Evolutionary conservation across 345 rosid species (phyloP).

Genomic region (Brassica juncea): DNA sequence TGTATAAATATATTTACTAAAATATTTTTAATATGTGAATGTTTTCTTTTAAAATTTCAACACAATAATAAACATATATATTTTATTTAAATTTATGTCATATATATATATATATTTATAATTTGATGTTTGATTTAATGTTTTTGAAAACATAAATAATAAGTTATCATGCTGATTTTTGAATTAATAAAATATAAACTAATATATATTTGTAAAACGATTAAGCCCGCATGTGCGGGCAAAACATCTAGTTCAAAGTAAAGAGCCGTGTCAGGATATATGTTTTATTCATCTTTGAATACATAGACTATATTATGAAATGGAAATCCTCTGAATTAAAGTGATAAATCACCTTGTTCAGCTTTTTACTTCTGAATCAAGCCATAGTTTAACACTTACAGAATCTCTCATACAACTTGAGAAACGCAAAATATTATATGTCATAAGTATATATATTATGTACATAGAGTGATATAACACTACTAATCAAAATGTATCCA

Average conservation of each 20-base stretch:
- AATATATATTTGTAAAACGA: no score
- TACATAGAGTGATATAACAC: not conserved
- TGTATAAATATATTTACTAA: no score
- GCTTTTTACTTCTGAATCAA: not conserved
- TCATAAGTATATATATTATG: not conserved
- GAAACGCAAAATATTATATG: not conserved
- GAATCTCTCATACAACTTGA: not conserved
- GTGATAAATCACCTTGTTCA: not conserved
- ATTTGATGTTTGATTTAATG: no score
- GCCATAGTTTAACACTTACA: not conserved
- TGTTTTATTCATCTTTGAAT: not conserved
- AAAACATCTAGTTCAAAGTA: not conserved
- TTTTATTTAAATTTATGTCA: no score
- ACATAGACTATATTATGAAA: not conserved
- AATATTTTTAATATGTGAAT: no score
- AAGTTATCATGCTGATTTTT: no score
- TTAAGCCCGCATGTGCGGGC: no score
- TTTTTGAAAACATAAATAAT: no score
- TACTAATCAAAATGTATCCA: not conserved
- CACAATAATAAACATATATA: no score
- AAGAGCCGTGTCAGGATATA: not conserved
- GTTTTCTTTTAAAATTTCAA: no score
- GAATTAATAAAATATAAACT: no score
- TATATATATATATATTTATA: no score
- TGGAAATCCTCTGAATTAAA: not conserved